A percentile compares a stretch with the other conserved stretches of the same genome.
These are phyloP conservation scores for Aspergillus eucalypticola DNA, from an alignment of 2,329 filamentous ascomycete species.

Conservation along the genomic window DNA sequence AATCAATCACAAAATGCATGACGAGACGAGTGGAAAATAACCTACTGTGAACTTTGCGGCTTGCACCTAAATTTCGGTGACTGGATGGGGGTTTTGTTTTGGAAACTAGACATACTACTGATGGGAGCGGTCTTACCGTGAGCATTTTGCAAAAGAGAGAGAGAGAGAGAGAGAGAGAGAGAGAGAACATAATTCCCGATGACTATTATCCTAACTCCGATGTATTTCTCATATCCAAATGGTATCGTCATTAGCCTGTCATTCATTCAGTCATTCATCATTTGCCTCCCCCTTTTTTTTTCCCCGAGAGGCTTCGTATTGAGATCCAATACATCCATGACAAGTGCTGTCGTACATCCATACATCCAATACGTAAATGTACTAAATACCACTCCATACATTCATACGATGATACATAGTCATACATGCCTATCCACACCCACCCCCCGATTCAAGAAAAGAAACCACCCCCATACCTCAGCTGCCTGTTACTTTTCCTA, in stretches of 20 bases:
- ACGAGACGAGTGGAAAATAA: neutral
- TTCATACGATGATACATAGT: neutral
- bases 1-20: neutral
- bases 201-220: neutral
- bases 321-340: neutral
- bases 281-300: constrained; percentile 11
- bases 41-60: neutral
- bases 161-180: too few species aligned
- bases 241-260: neutral
- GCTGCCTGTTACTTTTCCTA: constrained; percentile 2
- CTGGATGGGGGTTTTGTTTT: neutral
- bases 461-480: neutral
- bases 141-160: neutral
- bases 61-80: neutral
- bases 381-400: neutral
- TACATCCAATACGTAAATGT: constrained; percentile 9
- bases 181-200: neutral
- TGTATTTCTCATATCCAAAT: constrained; percentile 3
- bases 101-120: neutral
- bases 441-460: neutral
- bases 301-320: constrained; percentile 8
- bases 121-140: neutral
- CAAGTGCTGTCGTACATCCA: neutral
- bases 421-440: neutral
- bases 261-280: too few species aligned